Evolutionary conservation across 495 filamentous ascomycete species (phyloP).

Genomic region (Podospora appendiculata): DNA sequence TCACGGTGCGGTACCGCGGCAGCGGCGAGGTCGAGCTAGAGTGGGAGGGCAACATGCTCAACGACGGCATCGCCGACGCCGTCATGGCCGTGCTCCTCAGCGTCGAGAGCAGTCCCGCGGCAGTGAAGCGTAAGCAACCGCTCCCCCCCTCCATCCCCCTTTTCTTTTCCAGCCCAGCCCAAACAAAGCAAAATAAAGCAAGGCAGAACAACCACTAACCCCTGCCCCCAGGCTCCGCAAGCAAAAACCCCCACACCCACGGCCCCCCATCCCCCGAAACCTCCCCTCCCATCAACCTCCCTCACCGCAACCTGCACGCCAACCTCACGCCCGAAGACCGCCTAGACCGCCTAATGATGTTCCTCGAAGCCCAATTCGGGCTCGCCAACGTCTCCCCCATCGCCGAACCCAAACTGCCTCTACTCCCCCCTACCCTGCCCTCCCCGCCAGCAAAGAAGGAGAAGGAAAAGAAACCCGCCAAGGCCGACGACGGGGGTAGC

Average conservation of each 20-base stretch:
- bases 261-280: slow-evolving; percentile 24
- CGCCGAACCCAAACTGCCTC: slow-evolving; percentile 50
- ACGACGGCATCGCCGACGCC: slow-evolving; percentile 93
- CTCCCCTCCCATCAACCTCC: slow-evolving; percentile 31
- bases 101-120: slow-evolving; percentile 87
- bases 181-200: not conserved
- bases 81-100: slow-evolving; percentile 85
- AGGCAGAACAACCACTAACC: not conserved
- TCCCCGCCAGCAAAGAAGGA: slow-evolving; percentile 19
- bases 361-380: slow-evolving; percentile 95
- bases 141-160: not conserved
- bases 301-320: slow-evolving; percentile 60
- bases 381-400: slow-evolving; percentile 66
- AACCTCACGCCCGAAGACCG: slow-evolving; percentile 63
- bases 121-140: slow-evolving; percentile 80
- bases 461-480: not conserved
- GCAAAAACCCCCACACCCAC: slow-evolving; percentile 52
- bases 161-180: not conserved
- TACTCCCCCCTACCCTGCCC: slow-evolving; percentile 8
- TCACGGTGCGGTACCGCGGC: slow-evolving; percentile 60
- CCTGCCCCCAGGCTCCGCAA: slow-evolving; percentile 34
- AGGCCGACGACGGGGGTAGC: slow-evolving; percentile 11
- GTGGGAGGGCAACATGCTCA: slow-evolving; percentile 97
- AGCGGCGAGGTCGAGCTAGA: slow-evolving; percentile 80
- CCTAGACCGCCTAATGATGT: slow-evolving; percentile 79